Evolutionary conservation across 768 basidiomycete genomes (phyloP), one percentile per base, ranked within the genome.

Genomic region (Pholiota conissans): DNA sequence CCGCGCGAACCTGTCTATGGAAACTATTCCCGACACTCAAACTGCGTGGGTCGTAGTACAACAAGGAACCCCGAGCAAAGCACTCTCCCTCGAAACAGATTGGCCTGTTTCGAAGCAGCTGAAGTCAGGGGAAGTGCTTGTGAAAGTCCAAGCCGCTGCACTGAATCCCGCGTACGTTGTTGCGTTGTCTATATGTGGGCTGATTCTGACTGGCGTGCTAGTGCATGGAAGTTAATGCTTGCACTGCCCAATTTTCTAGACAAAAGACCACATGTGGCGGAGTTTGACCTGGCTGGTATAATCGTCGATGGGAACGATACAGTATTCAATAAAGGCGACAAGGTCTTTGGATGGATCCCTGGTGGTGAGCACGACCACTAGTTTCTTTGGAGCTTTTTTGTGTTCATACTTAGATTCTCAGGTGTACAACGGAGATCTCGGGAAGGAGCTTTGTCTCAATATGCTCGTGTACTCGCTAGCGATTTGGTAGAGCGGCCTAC

Each of bases 121-220:
- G 30, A 57, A 62, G 16, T 30, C 61, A n/a, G 74, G 72, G 32
- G 67, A 75, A 49, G 75, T 75, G 8, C 64, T 77, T 16, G 66
- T 74, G 42, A 72, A 69, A 56, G 65, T 76, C 7, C 74, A 75
- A 45, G 76, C 74, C 32, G 73, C 79, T 0, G 86, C 87, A 0
- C 72, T 91, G 40, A 93, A 92, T 63, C 89, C 89, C 1, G 77
- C 85, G 84, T 88, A 35, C 11, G n/a, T n/a, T n/a, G n/a, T n/a
- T n/a, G n/a, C n/a, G n/a, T n/a, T n/a, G n/a, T n/a, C n/a, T n/a
- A n/a, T n/a, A n/a, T n/a, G n/a, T n/a, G n/a, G n/a, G n/a, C n/a
- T n/a, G n/a, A n/a, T n/a, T n/a, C n/a, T n/a, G n/a, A n/a, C n/a
- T n/a, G n/a, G n/a, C n/a, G n/a, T 29, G 35, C 22, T 61, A 89